These are phyloP conservation scores for Plasmodium coatneyi DNA, from an alignment of 169 alveolate genomes.

Conservation along the genomic window DNA sequence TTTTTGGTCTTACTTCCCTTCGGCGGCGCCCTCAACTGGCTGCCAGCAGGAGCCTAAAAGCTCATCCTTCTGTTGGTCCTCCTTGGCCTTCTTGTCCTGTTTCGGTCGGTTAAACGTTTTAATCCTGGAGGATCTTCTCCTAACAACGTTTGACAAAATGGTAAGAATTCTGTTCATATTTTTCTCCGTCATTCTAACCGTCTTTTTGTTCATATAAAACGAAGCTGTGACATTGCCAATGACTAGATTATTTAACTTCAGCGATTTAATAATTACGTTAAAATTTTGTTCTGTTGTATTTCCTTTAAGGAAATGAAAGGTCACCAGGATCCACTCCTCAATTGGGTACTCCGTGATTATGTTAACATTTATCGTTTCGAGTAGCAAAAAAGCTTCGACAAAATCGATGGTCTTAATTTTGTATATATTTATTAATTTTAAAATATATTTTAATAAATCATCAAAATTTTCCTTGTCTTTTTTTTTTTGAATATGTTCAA, in stretches of 20 bases:
- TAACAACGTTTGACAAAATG: slow-evolving; percentile 19
- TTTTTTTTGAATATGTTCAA: slow-evolving; percentile 49
- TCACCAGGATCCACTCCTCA: slow-evolving; percentile 63
- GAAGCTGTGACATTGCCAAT: slow-evolving; percentile 60
- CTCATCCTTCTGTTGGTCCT: slow-evolving; percentile 28
- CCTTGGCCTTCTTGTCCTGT: background rate
- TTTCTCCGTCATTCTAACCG: slow-evolving; percentile 27
- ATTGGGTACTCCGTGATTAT: slow-evolving; percentile 46
- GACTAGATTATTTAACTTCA: slow-evolving; percentile 20
- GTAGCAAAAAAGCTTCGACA: slow-evolving; percentile 54
- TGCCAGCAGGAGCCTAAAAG: slow-evolving; percentile 71
- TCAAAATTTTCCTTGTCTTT: slow-evolving; percentile 56
- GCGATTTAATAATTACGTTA: slow-evolving; percentile 21
- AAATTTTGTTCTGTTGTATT: slow-evolving; percentile 16
- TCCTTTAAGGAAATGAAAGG: slow-evolving; percentile 71
- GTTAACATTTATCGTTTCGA: slow-evolving; percentile 38
- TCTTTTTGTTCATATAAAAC: slow-evolving; percentile 63
- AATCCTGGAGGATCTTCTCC: slow-evolving; percentile 62
- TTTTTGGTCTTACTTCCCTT: background rate
- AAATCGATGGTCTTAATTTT: slow-evolving; percentile 52
- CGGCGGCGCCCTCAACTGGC: slow-evolving; percentile 11
- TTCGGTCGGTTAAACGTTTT: slow-evolving; percentile 6
- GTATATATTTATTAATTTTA: slow-evolving; percentile 54
- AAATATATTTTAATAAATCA: slow-evolving; percentile 39
- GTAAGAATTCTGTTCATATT: slow-evolving; percentile 30